phyloP scores from a whole-genome alignment of 345 rosid species.

The Cardamine occulta region DNA sequence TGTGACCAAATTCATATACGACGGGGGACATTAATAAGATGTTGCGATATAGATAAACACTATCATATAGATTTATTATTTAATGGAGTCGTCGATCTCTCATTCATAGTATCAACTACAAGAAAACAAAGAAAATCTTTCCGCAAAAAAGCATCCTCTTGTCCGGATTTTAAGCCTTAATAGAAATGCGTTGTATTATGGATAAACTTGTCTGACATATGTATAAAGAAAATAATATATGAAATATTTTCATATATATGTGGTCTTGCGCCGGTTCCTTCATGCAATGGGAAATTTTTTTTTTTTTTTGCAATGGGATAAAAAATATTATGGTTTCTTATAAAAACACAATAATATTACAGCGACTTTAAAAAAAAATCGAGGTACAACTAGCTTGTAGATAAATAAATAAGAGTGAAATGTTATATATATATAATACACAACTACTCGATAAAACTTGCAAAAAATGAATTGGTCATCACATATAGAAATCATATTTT shows the following conservation, averaged over 20 bases:
- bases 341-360: no score
- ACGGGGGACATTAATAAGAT: slow-evolving; percentile 23
- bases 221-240: no score
- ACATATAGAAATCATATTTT: no score
- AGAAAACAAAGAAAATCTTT: slow-evolving; percentile 34
- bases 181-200: slow-evolving; percentile 16
- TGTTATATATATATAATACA: not conserved
- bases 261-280: slow-evolving; percentile 17
- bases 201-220: not conserved
- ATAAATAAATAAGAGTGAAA: no score
- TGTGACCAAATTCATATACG: slow-evolving; percentile 34
- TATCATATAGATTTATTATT: not conserved
- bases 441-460: no score
- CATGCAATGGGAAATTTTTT: not conserved
- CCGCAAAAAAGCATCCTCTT: slow-evolving; percentile 35
- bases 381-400: not conserved
- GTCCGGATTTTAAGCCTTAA: slow-evolving; percentile 40
- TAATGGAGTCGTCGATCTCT: not conserved
- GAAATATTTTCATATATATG: not conserved
- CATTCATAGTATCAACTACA: slow-evolving; percentile 33
- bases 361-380: no score
- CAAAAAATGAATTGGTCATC: no score
- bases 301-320: no score
- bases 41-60: slow-evolving; percentile 24
- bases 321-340: not conserved